phyloP scores from a whole-genome alignment of 108 stramenopile genomes.

The Ochromonas danica region DNA sequence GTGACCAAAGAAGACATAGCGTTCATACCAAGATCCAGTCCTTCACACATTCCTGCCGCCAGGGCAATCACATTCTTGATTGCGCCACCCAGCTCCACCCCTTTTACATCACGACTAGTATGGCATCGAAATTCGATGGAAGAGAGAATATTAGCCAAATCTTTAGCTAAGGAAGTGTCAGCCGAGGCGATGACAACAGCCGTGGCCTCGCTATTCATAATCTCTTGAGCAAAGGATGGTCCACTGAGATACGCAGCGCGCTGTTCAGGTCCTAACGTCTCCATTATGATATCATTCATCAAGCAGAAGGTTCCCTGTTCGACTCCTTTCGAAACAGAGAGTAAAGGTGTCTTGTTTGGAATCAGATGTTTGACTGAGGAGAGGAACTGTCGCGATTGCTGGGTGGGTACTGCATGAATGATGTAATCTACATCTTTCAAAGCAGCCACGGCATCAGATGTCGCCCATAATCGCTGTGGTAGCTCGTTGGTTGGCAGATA shows the following conservation, averaged over 20 bases:
- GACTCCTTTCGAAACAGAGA: slow-evolving; percentile 73
- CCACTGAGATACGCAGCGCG: slow-evolving; percentile 85
- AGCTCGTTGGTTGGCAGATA: slow-evolving; percentile 75
- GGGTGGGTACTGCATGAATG: slow-evolving; percentile 90
- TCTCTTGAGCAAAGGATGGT: slow-evolving; percentile 92
- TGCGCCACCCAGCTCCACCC: slow-evolving; percentile 93
- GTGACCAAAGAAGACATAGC: slow-evolving; percentile 93
- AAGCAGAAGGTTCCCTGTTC: slow-evolving; percentile 82
- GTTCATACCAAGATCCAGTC: slow-evolving; percentile 86
- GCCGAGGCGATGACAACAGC: slow-evolving; percentile 91
- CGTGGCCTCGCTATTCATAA: slow-evolving; percentile 82
- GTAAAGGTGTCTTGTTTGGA: slow-evolving; percentile 38
- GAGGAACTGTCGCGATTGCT: slow-evolving; percentile 76
- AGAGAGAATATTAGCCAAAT: slow-evolving; percentile 73
- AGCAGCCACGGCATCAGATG: slow-evolving; percentile 71
- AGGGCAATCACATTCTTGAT: slow-evolving; percentile 96
- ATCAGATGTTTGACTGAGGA: slow-evolving; percentile 18
- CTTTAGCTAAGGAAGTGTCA: slow-evolving; percentile 72
- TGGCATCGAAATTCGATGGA: slow-evolving; percentile 70
- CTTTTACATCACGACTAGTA: slow-evolving; percentile 42
- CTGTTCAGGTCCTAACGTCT: slow-evolving; percentile 75
- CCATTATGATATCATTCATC: slow-evolving; percentile 85
- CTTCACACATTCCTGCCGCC: slow-evolving; percentile 96
- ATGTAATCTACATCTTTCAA: slow-evolving; percentile 80
- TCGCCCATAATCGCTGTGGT: slow-evolving; percentile 69